Percentiles rank a stretch among this genome's conserved stretches.
Conservation (phyloP, 2,329 filamentous ascomycete species). For the Ceratocystis alfenasii region DNA sequence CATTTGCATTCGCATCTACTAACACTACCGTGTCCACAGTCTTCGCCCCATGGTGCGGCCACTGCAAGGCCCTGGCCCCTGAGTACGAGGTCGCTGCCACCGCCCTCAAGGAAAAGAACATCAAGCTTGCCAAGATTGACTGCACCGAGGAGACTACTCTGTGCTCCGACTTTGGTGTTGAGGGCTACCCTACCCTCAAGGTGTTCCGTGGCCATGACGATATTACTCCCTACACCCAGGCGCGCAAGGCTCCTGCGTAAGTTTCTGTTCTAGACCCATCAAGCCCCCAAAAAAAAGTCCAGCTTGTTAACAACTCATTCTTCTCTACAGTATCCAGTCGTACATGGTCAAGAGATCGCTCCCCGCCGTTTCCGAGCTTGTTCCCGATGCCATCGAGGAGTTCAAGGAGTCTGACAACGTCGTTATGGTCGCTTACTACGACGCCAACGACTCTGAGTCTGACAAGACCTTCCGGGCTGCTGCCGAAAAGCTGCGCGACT, state of each 20-base stretch:
- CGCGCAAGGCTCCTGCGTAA: conserved; percentile 71
- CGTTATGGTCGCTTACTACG: conserved; percentile 81
- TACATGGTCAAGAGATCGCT: conserved; percentile 99
- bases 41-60: conserved; percentile 93
- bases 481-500: conserved; percentile 69
- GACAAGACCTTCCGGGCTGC: conserved; percentile 71
- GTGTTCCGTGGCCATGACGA: conserved; percentile 88
- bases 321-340: conserved; percentile 44
- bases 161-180: conserved; percentile 79
- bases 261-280: conserved; percentile 27
- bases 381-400: conserved; percentile 72
- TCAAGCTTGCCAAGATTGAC: conserved; percentile 76
- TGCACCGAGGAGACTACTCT: conserved; percentile 91
- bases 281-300: conserved; percentile 8
- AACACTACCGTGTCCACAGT: conserved; percentile 38
- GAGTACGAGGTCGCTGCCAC: conserved; percentile 84
- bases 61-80: conserved; percentile 95
- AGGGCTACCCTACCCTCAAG: conserved; percentile 98
- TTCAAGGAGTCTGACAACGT: conserved; percentile 99
- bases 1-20: neutral
- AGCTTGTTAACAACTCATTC: conserved; percentile 12
- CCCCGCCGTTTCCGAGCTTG: conserved; percentile 75
- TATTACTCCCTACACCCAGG: conserved; percentile 70
- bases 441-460: conserved; percentile 66
- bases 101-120: conserved; percentile 75